These are phyloP conservation scores for Dryas integrifolia DNA, from an alignment of 331 rosid genomes.

Conservation along the genomic window DNA sequence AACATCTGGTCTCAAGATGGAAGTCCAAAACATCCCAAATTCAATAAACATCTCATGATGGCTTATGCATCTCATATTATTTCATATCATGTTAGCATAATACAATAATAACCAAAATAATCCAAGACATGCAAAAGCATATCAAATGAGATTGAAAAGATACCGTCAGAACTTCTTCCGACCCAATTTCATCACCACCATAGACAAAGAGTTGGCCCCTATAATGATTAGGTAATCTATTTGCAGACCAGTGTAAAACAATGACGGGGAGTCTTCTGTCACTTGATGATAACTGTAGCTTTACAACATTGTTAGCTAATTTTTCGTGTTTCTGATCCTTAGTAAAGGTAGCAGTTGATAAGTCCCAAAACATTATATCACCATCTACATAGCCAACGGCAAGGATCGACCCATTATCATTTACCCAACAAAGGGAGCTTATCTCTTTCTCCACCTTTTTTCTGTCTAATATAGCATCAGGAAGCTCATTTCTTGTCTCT, in stretches of 20 bases:
- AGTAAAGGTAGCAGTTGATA: constrained; percentile 47
- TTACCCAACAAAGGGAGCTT: constrained; percentile 81
- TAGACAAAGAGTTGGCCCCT: constrained; percentile 74
- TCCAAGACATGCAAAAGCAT: too few species aligned
- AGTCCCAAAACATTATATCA: constrained; percentile 85
- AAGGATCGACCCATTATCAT: constrained; percentile 64
- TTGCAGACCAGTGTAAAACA: constrained; percentile 60
- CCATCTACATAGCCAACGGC: constrained; percentile 89
- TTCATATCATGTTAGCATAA: too few species aligned
- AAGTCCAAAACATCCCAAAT: too few species aligned
- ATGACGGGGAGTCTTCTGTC: constrained; percentile 70
- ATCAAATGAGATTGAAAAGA: constrained; percentile 20
- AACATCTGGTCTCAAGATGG: too few species aligned
- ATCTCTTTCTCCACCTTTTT: constrained; percentile 69
- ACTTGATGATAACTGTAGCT: constrained; percentile 67
- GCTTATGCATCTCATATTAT: too few species aligned
- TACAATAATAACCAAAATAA: too few species aligned
- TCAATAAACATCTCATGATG: too few species aligned
- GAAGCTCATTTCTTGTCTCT: constrained; percentile 33
- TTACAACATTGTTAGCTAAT: constrained; percentile 48
- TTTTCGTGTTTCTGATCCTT: constrained; percentile 37
- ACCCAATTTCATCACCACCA: constrained; percentile 83
- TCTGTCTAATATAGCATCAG: constrained; percentile 40
- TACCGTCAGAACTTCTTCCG: constrained; percentile 79
- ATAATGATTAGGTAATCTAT: constrained; percentile 32